Evolutionary conservation across 495 filamentous ascomycete genomes (phyloP).

Genomic region (Cladorrhinum samala): DNA sequence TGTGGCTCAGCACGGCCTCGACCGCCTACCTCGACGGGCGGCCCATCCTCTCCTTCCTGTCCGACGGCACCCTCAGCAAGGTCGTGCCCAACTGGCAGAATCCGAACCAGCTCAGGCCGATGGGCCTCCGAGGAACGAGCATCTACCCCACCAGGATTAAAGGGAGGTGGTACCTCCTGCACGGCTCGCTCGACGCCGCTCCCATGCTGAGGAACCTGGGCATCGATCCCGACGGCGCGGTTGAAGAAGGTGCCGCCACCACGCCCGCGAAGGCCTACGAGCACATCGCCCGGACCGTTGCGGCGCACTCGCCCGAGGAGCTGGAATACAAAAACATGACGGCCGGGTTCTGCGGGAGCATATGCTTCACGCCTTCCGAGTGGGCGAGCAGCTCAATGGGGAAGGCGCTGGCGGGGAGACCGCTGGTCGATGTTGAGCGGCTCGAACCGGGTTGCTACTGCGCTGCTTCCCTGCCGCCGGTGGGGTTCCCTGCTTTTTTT

Average conservation of each 20-base stretch:
- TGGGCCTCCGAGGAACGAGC: conserved; percentile 13
- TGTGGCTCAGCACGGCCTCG: conserved; percentile 17
- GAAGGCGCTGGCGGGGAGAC: conserved; percentile 13
- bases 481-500: conserved; percentile 12
- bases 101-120: conserved; percentile 9
- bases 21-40: conserved; percentile 11
- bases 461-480: not conserved
- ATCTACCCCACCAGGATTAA: conserved; percentile 20
- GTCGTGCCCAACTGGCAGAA: conserved; percentile 17
- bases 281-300: conserved; percentile 10
- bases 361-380: conserved; percentile 20
- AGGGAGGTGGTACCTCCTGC: conserved; percentile 21
- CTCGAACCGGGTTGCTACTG: not conserved
- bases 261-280: conserved; percentile 18
- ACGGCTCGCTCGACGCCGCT: conserved; percentile 17
- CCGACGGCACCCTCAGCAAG: conserved; percentile 2
- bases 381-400: conserved; percentile 21
- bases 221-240: conserved; percentile 20
- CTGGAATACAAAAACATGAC: conserved; percentile 21
- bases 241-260: conserved; percentile 4
- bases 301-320: conserved; percentile 13
- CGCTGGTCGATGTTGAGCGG: conserved; percentile 17
- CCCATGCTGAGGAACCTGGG: conserved; percentile 17
- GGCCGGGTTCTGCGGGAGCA: conserved; percentile 23
- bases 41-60: not conserved